These are phyloP conservation scores for Sisymbrium irio DNA, from an alignment of 345 rosid species.

Conservation along the genomic window DNA sequence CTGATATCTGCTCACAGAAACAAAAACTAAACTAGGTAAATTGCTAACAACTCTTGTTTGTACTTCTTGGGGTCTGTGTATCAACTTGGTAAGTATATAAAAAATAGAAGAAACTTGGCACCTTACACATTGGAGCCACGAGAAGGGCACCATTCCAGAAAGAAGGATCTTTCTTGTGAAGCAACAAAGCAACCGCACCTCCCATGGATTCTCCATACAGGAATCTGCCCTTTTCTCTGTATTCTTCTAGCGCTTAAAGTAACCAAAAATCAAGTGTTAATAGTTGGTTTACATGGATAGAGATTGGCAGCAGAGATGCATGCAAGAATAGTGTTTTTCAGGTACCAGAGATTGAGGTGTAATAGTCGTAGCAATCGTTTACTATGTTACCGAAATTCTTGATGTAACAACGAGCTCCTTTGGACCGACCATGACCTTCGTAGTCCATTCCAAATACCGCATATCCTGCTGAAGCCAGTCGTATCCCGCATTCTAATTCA, in stretches of 20 bases:
- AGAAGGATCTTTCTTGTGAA: conserved; percentile 73
- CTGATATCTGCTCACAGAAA: conserved; percentile 66
- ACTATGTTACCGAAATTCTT: conserved; percentile 71
- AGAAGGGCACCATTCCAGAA: conserved; percentile 85
- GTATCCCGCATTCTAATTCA: conserved; percentile 62
- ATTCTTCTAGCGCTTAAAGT: conserved; percentile 49
- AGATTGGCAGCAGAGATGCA: background rate
- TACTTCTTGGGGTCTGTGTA: too few relatives aligned
- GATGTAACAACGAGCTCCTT: conserved; percentile 88
- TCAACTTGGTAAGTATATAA: too few relatives aligned
- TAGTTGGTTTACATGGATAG: background rate
- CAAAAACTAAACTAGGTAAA: too few relatives aligned
- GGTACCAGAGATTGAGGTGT: conserved; percentile 70
- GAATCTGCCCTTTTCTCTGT: conserved; percentile 65
- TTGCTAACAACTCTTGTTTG: too few relatives aligned
- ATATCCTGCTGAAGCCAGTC: conserved; percentile 64
- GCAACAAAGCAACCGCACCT: conserved; percentile 81
- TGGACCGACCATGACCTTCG: conserved; percentile 87
- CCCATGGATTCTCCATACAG: conserved; percentile 97
- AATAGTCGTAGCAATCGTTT: conserved; percentile 68
- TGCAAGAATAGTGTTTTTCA: background rate
- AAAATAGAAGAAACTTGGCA: conserved; percentile 30
- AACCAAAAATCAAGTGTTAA: background rate
- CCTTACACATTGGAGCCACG: conserved; percentile 96
- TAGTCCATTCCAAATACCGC: conserved; percentile 90